Evolutionary conservation across 2,329 filamentous ascomycete species (phyloP), one percentile per base, ranked within the genome.

Genomic region (Nigrospora sphaerica): DNA sequence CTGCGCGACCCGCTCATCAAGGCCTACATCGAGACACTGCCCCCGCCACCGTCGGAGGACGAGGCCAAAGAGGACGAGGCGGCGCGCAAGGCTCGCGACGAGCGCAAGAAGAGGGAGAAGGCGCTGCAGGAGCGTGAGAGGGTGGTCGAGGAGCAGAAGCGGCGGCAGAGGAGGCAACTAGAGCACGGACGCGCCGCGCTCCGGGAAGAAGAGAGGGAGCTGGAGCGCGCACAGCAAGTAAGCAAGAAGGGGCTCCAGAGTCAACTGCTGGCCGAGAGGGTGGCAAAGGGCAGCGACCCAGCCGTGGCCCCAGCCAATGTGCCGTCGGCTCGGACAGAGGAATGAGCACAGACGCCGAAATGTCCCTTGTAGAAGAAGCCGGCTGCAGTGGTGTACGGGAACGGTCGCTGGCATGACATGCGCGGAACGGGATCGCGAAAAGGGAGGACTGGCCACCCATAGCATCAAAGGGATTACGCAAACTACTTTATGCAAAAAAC

Each of bases 171-270:
- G 54, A 72, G 76, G 47, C 78, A 80, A 42, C 61, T 86, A 12
- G 75, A 76, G 32, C 74, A 73, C 39, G 81, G 81, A 17, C 83
- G 78, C 55, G 80, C 80, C 0, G 66, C 75, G 39, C 56, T 88
- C 43, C 68, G 79, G 33, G 83, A 86, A 47, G 82, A 83, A 53
- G 84, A 88, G 64, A 71, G 74, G 52, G 82, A 87, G 57, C 65
- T 89, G 46, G 77, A 86, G 57, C 69, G 72, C 51, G 86, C 85
- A 1, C 85, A 88, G 81, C 75, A 75, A 48, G 75, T 88, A 0
- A 19, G 23, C 12, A 87, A 84, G 63, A 78, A 74, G 49, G 85
- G 84, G 0, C 51, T 88, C 53, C 77, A 79, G 57, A 77, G 74
- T 19, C 82, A 88, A 59, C 57, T 87, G 46, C 57, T 65, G 43